These are phyloP conservation scores for Trichophyton schoenleinii DNA, from an alignment of 2,329 filamentous ascomycete genomes.

Conservation along the genomic window DNA sequence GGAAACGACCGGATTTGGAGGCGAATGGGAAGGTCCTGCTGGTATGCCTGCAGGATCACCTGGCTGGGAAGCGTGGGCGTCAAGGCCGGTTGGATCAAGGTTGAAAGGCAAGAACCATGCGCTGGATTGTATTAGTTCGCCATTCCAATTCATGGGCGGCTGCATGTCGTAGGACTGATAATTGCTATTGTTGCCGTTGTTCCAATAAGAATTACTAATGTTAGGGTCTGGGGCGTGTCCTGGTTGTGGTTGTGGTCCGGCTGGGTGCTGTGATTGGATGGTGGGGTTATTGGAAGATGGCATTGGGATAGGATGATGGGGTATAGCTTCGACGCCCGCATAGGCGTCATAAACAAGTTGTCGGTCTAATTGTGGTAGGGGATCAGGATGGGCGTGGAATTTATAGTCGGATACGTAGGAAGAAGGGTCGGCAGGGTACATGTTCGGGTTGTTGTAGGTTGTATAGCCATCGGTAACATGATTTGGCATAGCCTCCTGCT, in stretches of 20 bases:
- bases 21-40: neutral
- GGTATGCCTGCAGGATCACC: neutral
- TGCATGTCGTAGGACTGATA: conserved; percentile 1
- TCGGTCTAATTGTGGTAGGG: conserved; percentile 57
- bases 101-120: conserved; percentile 94
- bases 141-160: conserved; percentile 17
- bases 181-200: conserved; percentile 25
- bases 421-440: conserved; percentile 18
- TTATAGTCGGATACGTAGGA: conserved; percentile 26
- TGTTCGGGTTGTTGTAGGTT: conserved; percentile 25
- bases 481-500: neutral
- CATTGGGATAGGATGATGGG: conserved; percentile 20
- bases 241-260: neutral
- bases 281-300: conserved; percentile 3
- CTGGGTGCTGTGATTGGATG: conserved; percentile 2
- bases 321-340: conserved; percentile 38
- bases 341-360: conserved; percentile 68
- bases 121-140: conserved; percentile 37
- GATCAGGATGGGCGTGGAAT: conserved; percentile 28
- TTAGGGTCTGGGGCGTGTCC: conserved; percentile 5
- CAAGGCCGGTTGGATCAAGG: conserved; percentile 50
- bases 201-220: conserved; percentile 23
- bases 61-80: conserved; percentile 1
- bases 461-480: conserved; percentile 22
- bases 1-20: neutral